Evolutionary conservation across 2,329 filamentous ascomycete species (phyloP), one percentile per base, ranked within the genome.

Genomic region (Penicillium sp.): DNA sequence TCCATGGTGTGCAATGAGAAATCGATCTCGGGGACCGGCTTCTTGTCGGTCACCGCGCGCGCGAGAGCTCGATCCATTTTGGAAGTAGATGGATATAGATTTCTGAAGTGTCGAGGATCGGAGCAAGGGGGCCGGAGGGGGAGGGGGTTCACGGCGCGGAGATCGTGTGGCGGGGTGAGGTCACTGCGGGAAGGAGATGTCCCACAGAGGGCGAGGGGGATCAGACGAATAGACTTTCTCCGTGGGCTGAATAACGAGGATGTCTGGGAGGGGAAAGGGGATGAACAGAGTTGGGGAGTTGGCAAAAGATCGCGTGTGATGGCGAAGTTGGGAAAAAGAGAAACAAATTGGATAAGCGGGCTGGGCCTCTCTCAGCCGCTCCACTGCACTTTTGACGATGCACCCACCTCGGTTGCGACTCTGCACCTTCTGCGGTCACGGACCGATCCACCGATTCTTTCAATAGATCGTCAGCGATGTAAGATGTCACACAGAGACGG

Each of bases 1-100:
- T 99, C 94, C 92, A 97, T 96, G 57, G 89, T 94, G 75, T 99
- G 94, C 69, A 99, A 85, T 50, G 90, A 95, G 74, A 99, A 99
- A 79, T 99, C 94, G 68, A 99, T 97, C 81, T 97, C 92, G 52
- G 94, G 94, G 45, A 95, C 82, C 48, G 92, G 92, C 79, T 89
- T 92, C 87, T 97, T 97, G 67, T 96, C 85, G 73, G 87, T 86
- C 68, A 99, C 91, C 55, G 94, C 94, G 72, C 89, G 90, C 69
- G 96, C 90, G 69, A 96, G 58, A 60, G 66, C 63, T 41, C 61
- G 65, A 58, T 74, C 72, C 75, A 77, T 76, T 31, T 59, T 73
- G 63, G 55, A 42, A 30, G 33, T 48, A 45, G 50, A 53, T 44
- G 40, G 39, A 28, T 44, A 46, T 39, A 30, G 38, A 14, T 22